A percentile compares a stretch with the other conserved stretches of the same genome.
Conservation (phyloP, 805 yeast genomes). For the Metschnikowia anglica region DNA sequence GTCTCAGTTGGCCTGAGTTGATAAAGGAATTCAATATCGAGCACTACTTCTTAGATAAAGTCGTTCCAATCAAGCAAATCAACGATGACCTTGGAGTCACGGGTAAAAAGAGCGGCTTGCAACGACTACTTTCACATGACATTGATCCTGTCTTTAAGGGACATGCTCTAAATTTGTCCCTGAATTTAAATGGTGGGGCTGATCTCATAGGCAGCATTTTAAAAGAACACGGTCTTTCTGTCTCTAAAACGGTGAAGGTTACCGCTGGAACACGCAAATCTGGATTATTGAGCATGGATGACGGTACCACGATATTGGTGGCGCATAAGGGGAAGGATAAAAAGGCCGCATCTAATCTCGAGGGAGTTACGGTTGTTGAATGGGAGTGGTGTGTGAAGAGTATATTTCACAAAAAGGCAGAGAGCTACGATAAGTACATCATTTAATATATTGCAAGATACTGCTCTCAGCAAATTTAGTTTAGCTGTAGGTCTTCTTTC, state of each 20-base stretch:
- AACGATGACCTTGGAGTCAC: conserved; percentile 30
- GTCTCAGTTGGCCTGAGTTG: conserved; percentile 17
- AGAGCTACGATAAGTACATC: conserved; percentile 5
- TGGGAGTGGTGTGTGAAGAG: conserved; percentile 67
- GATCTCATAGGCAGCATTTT: conserved; percentile 56
- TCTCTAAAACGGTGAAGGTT: conserved; percentile 25
- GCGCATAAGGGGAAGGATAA: conserved; percentile 39
- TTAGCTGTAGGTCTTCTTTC: neutral
- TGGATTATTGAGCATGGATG: conserved; percentile 17
- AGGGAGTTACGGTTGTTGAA: conserved; percentile 43
- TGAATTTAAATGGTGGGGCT: conserved; percentile 60
- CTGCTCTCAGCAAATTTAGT: neutral
- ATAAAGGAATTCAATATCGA: conserved; percentile 25
- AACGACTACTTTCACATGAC: conserved; percentile 11
- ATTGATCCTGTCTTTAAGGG: conserved; percentile 43
- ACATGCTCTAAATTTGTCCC: conserved; percentile 53
- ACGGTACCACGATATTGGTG: conserved; percentile 24
- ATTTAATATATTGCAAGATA: neutral
- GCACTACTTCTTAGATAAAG: conserved; percentile 38
- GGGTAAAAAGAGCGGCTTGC: conserved; percentile 16
- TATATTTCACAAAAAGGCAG: conserved; percentile 39
- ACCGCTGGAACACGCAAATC: conserved; percentile 19
- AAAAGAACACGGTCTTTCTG: conserved; percentile 55
- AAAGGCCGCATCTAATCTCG: conserved; percentile 7
- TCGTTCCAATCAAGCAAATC: conserved; percentile 29